Base-by-base conservation (phyloP, 2,329 filamentous ascomycete species). In the Penicillium fuscoglaucum region DNA sequence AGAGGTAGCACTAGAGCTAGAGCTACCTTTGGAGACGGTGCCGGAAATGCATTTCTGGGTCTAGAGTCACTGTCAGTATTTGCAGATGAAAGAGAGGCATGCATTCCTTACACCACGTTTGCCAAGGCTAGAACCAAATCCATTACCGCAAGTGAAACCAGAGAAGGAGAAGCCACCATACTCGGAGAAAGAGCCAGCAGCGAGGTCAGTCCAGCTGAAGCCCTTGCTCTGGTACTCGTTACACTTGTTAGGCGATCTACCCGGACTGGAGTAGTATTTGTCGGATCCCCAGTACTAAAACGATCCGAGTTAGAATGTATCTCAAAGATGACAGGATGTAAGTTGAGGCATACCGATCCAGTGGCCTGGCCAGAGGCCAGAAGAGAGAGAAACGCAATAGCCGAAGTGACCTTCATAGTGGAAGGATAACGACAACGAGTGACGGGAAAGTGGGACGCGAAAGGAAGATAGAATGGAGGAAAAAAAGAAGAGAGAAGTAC, bases 211-310 rank as follows among this genome's bases (percentile, higher is more conserved):
- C 84, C 89, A 97, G 80, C 88, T 79, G 75, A 90, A 95, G 50
- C 91, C 92, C 24, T 70, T 65, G 62, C 83, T 77, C 79, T 96
- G 90, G 65, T 86, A 76, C n/a, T 83, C 73, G 58, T 83, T 86
- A 78, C 93, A 97, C 68, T 88, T 77, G 80, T 95, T 95, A 80
- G 91, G 79, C 70, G 83, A 86, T 82, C 90, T 91, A 59, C 79
- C 77, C 13, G 91, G 91, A 74, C 82, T 88, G 49, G 80, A 80
- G 82, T 87, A 96, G 60, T 80, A 74, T 48, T 75, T 69, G 55
- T 80, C 79, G 62, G 80, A 76, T 58, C 77, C 75, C 81, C 84
- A 87, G 67, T 74, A 72, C 69, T 76, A 63, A 6, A 51, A n/a
- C 3, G 6, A 57, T 15, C 7, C 9, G 1, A n/a, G 28, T 52